A percentile compares a stretch with the other conserved stretches of the same genome.
Conservation (phyloP, 805 yeast species). For the Babjeviella inositovora region DNA sequence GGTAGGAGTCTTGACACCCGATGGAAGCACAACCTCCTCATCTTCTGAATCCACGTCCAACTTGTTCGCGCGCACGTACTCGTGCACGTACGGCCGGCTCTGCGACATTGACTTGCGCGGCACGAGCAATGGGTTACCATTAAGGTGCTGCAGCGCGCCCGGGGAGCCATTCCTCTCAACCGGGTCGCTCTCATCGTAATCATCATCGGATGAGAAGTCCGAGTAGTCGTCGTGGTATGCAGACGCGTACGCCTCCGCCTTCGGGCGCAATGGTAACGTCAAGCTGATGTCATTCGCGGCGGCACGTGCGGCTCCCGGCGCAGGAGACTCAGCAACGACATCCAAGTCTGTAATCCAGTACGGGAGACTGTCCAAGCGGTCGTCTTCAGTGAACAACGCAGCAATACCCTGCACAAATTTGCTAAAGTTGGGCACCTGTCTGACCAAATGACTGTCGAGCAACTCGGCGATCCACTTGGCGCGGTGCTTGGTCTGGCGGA, state of each 20-base stretch:
- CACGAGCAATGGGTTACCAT: too few species aligned
- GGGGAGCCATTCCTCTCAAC: too few species aligned
- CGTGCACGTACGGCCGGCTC: slow-evolving; percentile 2
- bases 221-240: slow-evolving; percentile 4
- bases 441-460: slow-evolving; percentile 68
- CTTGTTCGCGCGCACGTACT: too few species aligned
- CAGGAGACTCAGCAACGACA: too few species aligned
- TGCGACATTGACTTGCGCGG: too few species aligned
- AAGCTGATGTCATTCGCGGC: slow-evolving; percentile 8
- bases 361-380: slow-evolving; percentile 77
- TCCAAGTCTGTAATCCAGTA: slow-evolving; percentile 92
- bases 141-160: too few species aligned
- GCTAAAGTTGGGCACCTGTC: slow-evolving; percentile 88
- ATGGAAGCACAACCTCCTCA: slow-evolving; percentile 73
- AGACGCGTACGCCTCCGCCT: slow-evolving; percentile 2
- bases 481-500: slow-evolving; percentile 30
- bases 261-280: slow-evolving; percentile 5
- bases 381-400: slow-evolving; percentile 76
- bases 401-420: slow-evolving; percentile 91
- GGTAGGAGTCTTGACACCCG: slow-evolving; percentile 78
- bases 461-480: slow-evolving; percentile 77
- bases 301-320: too few species aligned
- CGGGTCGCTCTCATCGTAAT: too few species aligned
- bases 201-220: too few species aligned
- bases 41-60: slow-evolving; percentile 75